Conservation (phyloP, 208 protist genomes). For the Vickermania ingenoplastis region DNA sequence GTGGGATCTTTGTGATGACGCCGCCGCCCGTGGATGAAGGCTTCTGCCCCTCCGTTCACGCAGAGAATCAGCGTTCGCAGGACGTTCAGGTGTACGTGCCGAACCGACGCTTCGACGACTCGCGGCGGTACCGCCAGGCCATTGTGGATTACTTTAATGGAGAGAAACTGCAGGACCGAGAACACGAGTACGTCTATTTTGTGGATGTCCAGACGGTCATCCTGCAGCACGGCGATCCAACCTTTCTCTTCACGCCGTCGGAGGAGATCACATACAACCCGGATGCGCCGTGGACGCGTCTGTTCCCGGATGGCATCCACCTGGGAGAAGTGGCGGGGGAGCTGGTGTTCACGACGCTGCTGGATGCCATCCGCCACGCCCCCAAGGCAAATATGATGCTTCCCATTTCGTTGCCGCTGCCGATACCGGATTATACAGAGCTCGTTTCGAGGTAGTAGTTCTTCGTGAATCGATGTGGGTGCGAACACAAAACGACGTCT, state of each 20-base stretch:
- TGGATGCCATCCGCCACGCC: constrained; percentile 9
- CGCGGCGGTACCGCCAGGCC: constrained; percentile 13
- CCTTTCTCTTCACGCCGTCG: not conserved
- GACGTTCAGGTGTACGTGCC: not conserved
- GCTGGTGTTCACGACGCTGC: constrained; percentile 18
- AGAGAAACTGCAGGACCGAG: not conserved
- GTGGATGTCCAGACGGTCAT: constrained; percentile 13
- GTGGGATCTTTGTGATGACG: constrained; percentile 29
- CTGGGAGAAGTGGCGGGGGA: constrained; percentile 18
- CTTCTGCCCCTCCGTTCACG: not conserved
- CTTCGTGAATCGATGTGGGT: too few species aligned
- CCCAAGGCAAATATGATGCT: constrained; percentile 6
- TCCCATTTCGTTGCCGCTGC: constrained; percentile 9
- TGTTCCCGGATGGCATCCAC: constrained; percentile 21
- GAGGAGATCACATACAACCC: constrained; percentile 1
- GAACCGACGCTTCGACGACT: constrained; percentile 2
- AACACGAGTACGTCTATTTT: constrained; percentile 8
- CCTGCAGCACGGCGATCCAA: constrained; percentile 7
- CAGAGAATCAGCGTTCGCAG: not conserved
- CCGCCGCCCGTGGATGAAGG: constrained; percentile 25
- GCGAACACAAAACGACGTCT: too few species aligned
- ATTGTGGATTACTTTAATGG: not conserved
- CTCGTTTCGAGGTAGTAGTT: not conserved
- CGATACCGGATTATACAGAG: constrained; percentile 5
- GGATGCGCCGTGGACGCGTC: not conserved